A percentile compares a stretch with the other conserved stretches of the same genome.
phyloP scores from a whole-genome alignment of 495 filamentous ascomycete species.

The Pyrenopolyporus hunteri region DNA sequence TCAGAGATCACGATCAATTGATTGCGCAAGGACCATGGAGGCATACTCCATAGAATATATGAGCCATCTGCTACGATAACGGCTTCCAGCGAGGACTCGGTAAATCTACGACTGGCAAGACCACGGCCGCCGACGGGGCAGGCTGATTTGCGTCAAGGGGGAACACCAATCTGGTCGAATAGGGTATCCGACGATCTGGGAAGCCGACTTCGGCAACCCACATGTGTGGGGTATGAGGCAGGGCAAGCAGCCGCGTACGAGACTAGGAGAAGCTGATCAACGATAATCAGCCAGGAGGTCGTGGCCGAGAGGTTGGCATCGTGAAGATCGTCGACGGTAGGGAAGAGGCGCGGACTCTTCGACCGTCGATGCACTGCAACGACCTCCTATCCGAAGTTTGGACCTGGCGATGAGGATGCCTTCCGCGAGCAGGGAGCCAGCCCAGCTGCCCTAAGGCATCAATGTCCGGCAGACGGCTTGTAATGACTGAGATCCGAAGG shows the following conservation, averaged over 20 bases:
- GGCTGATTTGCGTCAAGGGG: constrained; percentile 36
- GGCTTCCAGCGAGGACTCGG: constrained; percentile 3
- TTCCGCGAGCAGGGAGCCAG: constrained; percentile 1
- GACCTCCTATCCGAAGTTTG: constrained; percentile 1
- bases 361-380: constrained; percentile 22
- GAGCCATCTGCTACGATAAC: constrained; percentile 12
- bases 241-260: constrained; percentile 33
- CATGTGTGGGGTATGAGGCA: constrained; percentile 37
- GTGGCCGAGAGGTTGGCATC: constrained; percentile 26
- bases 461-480: constrained; percentile 14
- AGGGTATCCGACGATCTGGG: constrained; percentile 31
- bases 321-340: constrained; percentile 33
- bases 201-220: constrained; percentile 37
- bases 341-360: constrained; percentile 5
- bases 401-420: neutral
- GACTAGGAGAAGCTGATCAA: constrained; percentile 22
- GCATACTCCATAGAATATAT: constrained; percentile 14
- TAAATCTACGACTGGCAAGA: neutral
- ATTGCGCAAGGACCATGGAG: constrained; percentile 1
- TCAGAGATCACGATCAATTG: constrained; percentile 5
- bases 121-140: constrained; percentile 18
- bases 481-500: constrained; percentile 22
- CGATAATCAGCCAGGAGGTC: constrained; percentile 18
- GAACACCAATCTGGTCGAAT: constrained; percentile 32
- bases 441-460: constrained; percentile 26